Conservation (phyloP, 2,329 filamentous ascomycete genomes). For the Dactylellina parvicollis region DNA sequence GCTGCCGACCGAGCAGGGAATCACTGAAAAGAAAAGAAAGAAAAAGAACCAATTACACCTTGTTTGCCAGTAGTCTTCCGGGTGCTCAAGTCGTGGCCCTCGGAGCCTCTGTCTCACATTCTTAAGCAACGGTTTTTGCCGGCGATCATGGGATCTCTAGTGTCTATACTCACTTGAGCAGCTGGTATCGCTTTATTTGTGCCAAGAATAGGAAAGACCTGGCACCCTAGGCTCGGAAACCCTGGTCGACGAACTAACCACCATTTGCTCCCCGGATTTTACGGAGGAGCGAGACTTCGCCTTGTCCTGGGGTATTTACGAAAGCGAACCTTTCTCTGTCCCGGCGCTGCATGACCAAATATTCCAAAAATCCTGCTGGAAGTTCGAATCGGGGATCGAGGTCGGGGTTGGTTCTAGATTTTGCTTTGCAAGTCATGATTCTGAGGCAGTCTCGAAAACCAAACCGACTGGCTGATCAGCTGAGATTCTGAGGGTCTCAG, state of each 20-base stretch:
- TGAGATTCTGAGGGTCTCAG: too few relatives aligned
- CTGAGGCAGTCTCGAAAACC: too few relatives aligned
- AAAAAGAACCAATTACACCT: background rate
- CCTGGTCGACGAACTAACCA: background rate
- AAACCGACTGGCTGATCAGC: too few relatives aligned
- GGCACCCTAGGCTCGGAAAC: background rate
- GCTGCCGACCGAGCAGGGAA: background rate
- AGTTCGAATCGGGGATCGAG: too few relatives aligned
- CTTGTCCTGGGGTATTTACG: background rate
- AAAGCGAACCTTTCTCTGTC: too few relatives aligned
- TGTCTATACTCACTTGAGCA: conserved; percentile 21
- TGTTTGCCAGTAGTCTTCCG: background rate
- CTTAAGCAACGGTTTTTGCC: background rate
- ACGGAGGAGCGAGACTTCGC: background rate
- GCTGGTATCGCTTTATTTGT: conserved; percentile 7
- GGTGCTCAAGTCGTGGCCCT: conserved; percentile 9
- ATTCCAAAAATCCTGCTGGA: too few relatives aligned
- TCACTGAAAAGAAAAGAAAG: background rate
- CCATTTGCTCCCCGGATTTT: conserved; percentile 2
- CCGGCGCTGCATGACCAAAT: too few relatives aligned
- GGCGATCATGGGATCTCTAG: conserved; percentile 29
- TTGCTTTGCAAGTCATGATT: too few relatives aligned
- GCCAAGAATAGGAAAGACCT: background rate
- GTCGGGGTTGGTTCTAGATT: too few relatives aligned
- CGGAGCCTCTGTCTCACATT: conserved; percentile 24